A percentile compares a stretch with the other conserved stretches of the same genome.
Conservation (phyloP, 257 asterid species). For the Petunia secreta region DNA sequence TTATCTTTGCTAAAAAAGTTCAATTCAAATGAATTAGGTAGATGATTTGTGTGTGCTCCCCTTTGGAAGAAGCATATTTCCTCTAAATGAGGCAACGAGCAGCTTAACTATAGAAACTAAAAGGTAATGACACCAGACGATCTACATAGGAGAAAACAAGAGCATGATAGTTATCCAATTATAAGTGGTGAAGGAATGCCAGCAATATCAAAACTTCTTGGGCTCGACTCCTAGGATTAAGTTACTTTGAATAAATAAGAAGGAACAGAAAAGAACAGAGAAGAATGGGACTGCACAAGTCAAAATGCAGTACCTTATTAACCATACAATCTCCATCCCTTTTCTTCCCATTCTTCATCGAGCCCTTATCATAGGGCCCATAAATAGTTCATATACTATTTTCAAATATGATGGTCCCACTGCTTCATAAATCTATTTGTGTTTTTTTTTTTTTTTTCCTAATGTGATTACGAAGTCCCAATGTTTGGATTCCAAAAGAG, state of each 20-base stretch:
- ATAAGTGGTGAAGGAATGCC: background rate
- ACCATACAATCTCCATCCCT: background rate
- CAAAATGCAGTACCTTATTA: background rate
- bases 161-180: background rate
- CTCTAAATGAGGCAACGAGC: background rate
- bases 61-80: background rate
- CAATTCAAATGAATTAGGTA: conserved; percentile 17
- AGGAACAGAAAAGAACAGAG: background rate
- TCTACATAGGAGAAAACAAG: background rate
- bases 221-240: background rate
- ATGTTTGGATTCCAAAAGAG: too few relatives aligned
- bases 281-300: conserved; percentile 10
- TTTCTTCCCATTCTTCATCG: conserved; percentile 10
- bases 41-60: background rate
- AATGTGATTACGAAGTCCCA: too few relatives aligned
- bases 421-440: too few relatives aligned
- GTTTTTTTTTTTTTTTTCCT: too few relatives aligned
- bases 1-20: background rate
- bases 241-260: background rate
- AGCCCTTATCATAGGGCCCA: background rate
- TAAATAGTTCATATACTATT: background rate
- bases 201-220: conserved; percentile 1
- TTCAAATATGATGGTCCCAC: background rate
- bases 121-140: background rate
- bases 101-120: conserved; percentile 14